Evolutionary conservation across 2,329 filamentous ascomycete species (phyloP), one percentile per base, ranked within the genome.

Genomic region (Diaporthe sp.): DNA sequence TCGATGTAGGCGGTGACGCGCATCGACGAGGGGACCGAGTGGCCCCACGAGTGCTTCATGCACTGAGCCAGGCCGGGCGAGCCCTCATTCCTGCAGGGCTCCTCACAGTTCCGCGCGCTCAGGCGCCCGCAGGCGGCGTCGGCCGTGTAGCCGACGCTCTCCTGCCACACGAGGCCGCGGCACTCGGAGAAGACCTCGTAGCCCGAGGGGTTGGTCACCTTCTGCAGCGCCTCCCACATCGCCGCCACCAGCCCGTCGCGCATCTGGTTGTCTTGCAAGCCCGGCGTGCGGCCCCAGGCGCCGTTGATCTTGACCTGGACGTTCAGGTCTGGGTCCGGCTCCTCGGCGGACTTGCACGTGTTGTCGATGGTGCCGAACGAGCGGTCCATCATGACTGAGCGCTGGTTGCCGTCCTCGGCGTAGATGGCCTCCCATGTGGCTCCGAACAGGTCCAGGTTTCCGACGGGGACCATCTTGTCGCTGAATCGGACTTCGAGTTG

Each of bases 401-500:
- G 75, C 27, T 59, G 61, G 59, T 77, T 77, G 70, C 76, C 76
- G 2, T 72, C 5, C 32, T 73, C 69, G 27, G 51, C 73, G 71
- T 77, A 77, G 17, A 76, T 69, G n/a, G 71, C 68, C 51, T 77
- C 56, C 72, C 73, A 77, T 0, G 76, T 77, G 1, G 25, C 71
- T 10, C 44, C 75, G 55, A 76, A 77, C 13, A 76, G 55, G 37
- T 76, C 71, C 22, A 77, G 75, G 56, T 76, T 71, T 9, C 76
- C 76, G 39, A 77, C 76, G 10, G 76, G 75, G 27, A 77, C 55
- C 76, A 77, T 76, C 1, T 51, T 55, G 53, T 77, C 75, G 30
- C 71, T 76, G 59, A 74, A 77, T 35, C 76, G 71, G 39, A 77
- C 76, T 56, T 77, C 75, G 56, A 76, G 72, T 35, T 75, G 68